Base-by-base conservation (phyloP, 2,329 filamentous ascomycete species). In the Neopestalotiopsis sp. region DNA sequence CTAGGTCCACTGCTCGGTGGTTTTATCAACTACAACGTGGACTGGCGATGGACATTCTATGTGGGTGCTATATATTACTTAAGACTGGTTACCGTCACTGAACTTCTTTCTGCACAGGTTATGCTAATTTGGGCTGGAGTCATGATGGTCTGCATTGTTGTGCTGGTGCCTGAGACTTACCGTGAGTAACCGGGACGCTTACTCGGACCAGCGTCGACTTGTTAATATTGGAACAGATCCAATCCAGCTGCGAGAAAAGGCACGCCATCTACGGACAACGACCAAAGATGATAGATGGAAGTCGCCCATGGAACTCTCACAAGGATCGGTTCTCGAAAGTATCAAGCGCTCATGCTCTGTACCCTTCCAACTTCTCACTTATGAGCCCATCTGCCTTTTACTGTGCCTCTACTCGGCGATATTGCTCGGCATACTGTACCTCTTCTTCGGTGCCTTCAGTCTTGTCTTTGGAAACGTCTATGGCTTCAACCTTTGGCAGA, bases 101-200 rank as follows among this genome's bases (percentile, higher is more conserved):
- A 28, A 63, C 34, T 13, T 14, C 2, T 42, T 38, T 17, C 45
- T 6, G 4, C 2, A 24, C 49, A 78, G 76, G 72, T 94, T 3
- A 84, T 97, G 69, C 81, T 97, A 64, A 96, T 97, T 64, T 97
- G 94, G 94, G 86, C 90, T 1, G 88, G 85, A n/a, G 80, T 84
- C 7, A 81, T 94, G 74, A 84, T 93, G 65, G 77, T 85, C 12
- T 82, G 89, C 69, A 90, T 97, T 65, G 76, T 90, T 45, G 77
- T 94, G 40, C 84, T 94, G 57, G 93, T 97, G 3, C 95, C 94
- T 4, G 94, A 98, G 82, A 98, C 94, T 1, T 97, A 96, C 78
- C 93, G 85, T 88, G 73, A 75, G 84, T 82, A 4, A 24, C 1
- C 5, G 9, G 4, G 24, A 28, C 24, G 24, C 24, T 28, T 28